Conservation (phyloP, 306 rosid species). For the Castanea sativa region DNA sequence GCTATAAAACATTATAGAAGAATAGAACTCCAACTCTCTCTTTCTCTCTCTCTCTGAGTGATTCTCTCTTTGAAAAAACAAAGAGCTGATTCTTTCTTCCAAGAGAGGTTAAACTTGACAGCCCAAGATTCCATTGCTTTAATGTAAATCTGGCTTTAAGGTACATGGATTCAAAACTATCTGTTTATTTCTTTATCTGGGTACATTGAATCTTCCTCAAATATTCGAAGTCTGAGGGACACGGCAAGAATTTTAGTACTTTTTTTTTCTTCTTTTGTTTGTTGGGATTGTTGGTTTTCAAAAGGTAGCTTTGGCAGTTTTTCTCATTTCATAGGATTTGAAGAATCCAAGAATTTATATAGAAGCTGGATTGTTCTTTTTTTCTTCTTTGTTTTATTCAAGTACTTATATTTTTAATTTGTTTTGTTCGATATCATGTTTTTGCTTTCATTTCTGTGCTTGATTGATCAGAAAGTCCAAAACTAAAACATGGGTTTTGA, state of each 20-base stretch:
- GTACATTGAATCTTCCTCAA: slow-evolving; percentile 25
- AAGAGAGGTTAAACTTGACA: not conserved
- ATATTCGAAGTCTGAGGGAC: slow-evolving; percentile 27
- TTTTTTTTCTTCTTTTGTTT: not conserved
- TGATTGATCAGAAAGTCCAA: not conserved
- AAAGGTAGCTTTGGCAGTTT: not conserved
- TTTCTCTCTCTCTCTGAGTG: not conserved
- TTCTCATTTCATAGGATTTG: slow-evolving; percentile 16
- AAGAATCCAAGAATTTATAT: not conserved
- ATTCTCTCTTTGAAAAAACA: not conserved
- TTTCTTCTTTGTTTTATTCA: not conserved
- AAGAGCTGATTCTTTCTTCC: not conserved
- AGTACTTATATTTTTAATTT: not conserved
- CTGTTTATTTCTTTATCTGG: not conserved
- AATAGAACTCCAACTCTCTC: slow-evolving; percentile 29
- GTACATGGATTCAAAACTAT: not conserved
- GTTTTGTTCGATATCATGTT: not conserved
- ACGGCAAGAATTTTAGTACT: slow-evolving; percentile 22
- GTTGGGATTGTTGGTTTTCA: slow-evolving; percentile 28
- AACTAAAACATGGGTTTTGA: slow-evolving; percentile 3
- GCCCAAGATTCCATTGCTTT: slow-evolving; percentile 5
- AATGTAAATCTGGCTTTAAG: slow-evolving; percentile 7
- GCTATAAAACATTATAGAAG: slow-evolving; percentile 6
- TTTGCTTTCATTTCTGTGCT: slow-evolving; percentile 1
- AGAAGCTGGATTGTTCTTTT: not conserved